Base-by-base conservation (phyloP, 1,139 yeast species). In the Nakaseomyces nivariensis region DNA sequence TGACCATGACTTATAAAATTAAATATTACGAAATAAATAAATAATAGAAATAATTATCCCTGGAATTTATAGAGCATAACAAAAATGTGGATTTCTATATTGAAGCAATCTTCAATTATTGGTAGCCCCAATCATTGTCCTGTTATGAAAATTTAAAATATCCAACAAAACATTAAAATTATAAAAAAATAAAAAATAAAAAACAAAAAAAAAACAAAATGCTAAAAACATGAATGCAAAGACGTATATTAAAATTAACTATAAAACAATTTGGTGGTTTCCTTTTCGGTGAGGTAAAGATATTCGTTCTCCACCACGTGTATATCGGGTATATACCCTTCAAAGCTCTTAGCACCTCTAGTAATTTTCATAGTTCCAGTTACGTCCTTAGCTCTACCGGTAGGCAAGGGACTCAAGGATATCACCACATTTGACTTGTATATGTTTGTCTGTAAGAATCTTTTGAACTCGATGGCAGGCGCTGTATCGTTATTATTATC, bases 351-450 rank as follows among this genome's bases (percentile, higher is more conserved):
- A 54, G 67, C 67, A 1, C 95, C 95, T 49, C 69, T 71, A 0
- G 80, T 67, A 0, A 87, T 72, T 0, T 77, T 72, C 47, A 87
- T 58, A 4, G 81, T 75, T 0, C 96, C 96, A 0, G 95, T 83
- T 1, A 87, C 78, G 63, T 87, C 96, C 47, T 77, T 78, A 0
- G 96, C 95, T 59, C 89, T 73, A 0, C 96, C 96, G 0, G 96
- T 87, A 4, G 77, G 73, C 53, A 87, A 68, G 0, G 95, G 89
- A 54, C 77, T 76, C 43, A 86, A 63, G 31, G 76, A 72, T 10
- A 86, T 59, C 6, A 58, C 50, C 2, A 54, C 62, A 3, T 57
- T 50, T 17, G 64, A 55, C 46, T 59, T 60, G 52, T 61, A 58
- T 24, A 59, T 54, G 43, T 59, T 53, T 8, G 56, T 46, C 17